Percentiles rank a stretch among this genome's conserved stretches.
phyloP scores from a whole-genome alignment of 768 basidiomycete genomes.

The Lanmaoa pseudosensibilis region DNA sequence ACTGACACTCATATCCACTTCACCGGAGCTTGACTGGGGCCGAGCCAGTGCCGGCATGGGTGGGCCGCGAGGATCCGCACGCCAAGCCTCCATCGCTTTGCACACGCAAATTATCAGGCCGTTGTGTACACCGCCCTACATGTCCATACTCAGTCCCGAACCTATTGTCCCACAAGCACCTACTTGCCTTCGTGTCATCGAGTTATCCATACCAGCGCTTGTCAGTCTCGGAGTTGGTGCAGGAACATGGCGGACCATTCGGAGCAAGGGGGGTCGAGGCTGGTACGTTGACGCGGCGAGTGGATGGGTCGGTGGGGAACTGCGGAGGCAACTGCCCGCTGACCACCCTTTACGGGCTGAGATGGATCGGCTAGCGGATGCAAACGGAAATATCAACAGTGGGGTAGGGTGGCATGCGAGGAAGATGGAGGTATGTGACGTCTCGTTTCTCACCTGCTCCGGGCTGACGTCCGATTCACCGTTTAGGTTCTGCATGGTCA shows the following conservation, averaged over 20 bases:
- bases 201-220: conserved; percentile 73
- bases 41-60: conserved; percentile 31
- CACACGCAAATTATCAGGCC: conserved; percentile 80
- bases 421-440: conserved; percentile 90
- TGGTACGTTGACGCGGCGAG: conserved; percentile 93
- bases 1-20: conserved; percentile 75
- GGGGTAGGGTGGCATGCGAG: conserved; percentile 94
- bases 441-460: background rate
- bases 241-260: conserved; percentile 84
- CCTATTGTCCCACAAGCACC: conserved; percentile 40
- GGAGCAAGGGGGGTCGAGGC: conserved; percentile 88
- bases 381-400: conserved; percentile 87
- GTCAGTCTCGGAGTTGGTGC: conserved; percentile 74
- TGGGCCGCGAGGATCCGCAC: conserved; percentile 42
- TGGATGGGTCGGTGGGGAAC: conserved; percentile 64
- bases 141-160: conserved; percentile 48
- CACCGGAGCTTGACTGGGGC: conserved; percentile 70
- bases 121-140: conserved; percentile 76
- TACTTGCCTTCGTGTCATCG: conserved; percentile 83
- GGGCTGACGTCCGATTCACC: conserved; percentile 1
- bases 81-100: conserved; percentile 73
- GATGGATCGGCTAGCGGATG: conserved; percentile 69
- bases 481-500: conserved; percentile 77
- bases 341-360: conserved; percentile 71
- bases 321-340: conserved; percentile 57